Base-by-base conservation (phyloP, 2,329 filamentous ascomycete genomes). In the Colletotrichum kahawae region DNA sequence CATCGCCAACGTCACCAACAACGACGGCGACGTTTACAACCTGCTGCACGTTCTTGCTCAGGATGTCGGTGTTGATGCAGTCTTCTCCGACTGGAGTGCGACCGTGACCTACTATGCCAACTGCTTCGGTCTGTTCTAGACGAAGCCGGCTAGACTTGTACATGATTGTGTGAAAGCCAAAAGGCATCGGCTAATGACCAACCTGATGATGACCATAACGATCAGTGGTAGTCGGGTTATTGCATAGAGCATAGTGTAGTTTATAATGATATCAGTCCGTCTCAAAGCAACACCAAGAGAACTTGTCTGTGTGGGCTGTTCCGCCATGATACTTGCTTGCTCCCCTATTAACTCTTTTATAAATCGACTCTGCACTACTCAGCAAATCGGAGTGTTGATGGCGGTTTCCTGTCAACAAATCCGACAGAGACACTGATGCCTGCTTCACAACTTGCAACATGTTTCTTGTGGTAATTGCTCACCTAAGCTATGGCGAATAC, bases 61-160 rank as follows among this genome's bases (percentile, higher is more conserved):
- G 77, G 84, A 94, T 78, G 89, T 94, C 12, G 89, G 90, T 1
- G 90, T 93, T 16, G 82, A 85, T 34, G 92, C 87, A 6, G 87
- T 95, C 76, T 95, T 95, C 79, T 89, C 90, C 5, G 93, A 95
- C 81, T 95, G 93, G 93, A 89, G 90, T 18, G 90, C 91, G 13
- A 93, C 92, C 0, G 89, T 91, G 9, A 93, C 92, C 0, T 94
- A 93, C 78, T 95, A 93, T 82, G 93, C 92, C 77, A 95, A 93
- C 79, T 95, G 93, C 83, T 91, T 94, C 77, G 89, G 82, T 16
- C 73, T 83, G 13, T 80, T 79, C 12, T 80, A 74, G 68, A 54
- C 51, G 34, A 18, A 13, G n/a, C 29, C 13, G 4, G 6, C 2
- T n/a, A 43, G 16, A 7, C 10, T 31, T n/a, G 29, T 60, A 13